phyloP scores from a whole-genome alignment of 75 land plant species.

The Cryptomeria japonica region DNA sequence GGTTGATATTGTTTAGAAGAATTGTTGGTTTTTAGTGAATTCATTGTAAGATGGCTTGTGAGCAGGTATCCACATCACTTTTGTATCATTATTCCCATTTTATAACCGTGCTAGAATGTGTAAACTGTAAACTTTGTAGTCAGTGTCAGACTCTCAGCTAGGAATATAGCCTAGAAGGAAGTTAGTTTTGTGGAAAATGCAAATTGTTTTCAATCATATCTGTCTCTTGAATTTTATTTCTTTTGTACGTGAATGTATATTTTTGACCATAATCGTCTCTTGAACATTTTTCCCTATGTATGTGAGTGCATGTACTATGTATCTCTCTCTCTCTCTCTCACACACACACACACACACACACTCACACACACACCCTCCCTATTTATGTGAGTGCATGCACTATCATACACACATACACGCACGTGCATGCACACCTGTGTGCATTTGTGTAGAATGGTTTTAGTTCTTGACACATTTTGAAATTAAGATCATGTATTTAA shows the following conservation, averaged over 20 bases:
- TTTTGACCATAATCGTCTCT: neutral
- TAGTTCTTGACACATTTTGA: neutral
- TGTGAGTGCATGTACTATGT: neutral
- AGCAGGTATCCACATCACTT: neutral
- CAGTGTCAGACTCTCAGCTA: neutral
- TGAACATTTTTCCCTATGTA: neutral
- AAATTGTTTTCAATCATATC: neutral
- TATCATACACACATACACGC: neutral
- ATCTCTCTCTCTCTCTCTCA: too few species aligned
- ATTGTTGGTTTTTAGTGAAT: neutral
- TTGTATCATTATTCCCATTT: neutral
- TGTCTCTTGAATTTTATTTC: neutral
- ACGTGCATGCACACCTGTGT: neutral
- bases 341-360: neutral
- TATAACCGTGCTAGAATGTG: neutral
- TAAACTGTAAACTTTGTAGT: neutral
- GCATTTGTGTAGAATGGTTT: neutral
- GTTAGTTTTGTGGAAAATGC: neutral
- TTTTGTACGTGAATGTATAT: too few species aligned
- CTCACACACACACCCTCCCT: too few species aligned
- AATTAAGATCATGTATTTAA: neutral
- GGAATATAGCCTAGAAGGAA: neutral
- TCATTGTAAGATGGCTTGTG: neutral
- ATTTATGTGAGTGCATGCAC: too few species aligned
- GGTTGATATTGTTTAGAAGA: neutral